These are phyloP conservation scores for Aspergillus jensenii DNA, from an alignment of 2,329 filamentous ascomycete species.

Conservation along the genomic window DNA sequence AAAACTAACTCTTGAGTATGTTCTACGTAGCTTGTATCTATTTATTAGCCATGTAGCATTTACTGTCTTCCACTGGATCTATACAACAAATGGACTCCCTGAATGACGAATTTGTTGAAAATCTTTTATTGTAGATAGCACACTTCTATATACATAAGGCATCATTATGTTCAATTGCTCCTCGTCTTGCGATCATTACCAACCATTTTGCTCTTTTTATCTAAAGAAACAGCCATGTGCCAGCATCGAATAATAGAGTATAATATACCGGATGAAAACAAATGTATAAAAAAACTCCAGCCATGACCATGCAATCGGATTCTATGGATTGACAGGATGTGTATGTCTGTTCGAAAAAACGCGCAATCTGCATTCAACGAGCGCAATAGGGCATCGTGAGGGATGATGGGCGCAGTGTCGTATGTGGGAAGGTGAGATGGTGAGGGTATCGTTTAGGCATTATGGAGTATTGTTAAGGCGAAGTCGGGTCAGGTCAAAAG, in stretches of 20 bases:
- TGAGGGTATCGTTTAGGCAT: background rate
- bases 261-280: background rate
- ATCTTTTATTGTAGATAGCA: too few relatives aligned
- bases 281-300: background rate
- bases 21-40: background rate
- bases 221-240: background rate
- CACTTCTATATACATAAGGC: background rate
- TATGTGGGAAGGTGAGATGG: background rate
- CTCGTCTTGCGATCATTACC: background rate
- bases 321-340: background rate
- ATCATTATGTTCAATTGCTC: background rate
- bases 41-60: background rate
- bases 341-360: background rate
- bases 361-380: background rate
- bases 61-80: background rate
- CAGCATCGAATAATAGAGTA: background rate
- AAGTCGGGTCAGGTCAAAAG: conserved; percentile 8
- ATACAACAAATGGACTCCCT: background rate
- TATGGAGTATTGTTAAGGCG: too few relatives aligned
- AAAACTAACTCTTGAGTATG: background rate
- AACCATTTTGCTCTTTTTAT: background rate
- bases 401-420: too few relatives aligned
- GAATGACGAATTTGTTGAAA: too few relatives aligned
- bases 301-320: background rate
- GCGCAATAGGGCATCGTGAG: background rate